These are phyloP conservation scores for Colletotrichum sp. DNA, from an alignment of 2,329 filamentous ascomycete species.

Conservation along the genomic window DNA sequence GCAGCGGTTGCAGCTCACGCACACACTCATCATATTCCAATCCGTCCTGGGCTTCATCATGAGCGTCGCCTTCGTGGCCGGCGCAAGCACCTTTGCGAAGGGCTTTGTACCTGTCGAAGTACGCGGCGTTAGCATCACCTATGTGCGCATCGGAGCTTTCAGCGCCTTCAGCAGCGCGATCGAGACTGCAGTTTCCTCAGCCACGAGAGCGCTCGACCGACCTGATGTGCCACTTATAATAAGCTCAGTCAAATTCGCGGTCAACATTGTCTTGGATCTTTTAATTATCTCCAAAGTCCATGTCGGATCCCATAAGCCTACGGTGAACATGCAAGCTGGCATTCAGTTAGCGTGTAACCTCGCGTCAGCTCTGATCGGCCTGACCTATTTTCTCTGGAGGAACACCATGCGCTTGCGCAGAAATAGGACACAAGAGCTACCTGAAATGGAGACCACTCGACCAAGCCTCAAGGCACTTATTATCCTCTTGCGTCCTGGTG, in stretches of 20 bases:
- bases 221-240: slow-evolving; percentile 74
- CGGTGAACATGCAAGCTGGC: slow-evolving; percentile 67
- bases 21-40: slow-evolving; percentile 70
- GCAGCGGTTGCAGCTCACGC: slow-evolving; percentile 61
- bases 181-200: slow-evolving; percentile 65
- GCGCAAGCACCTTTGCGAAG: slow-evolving; percentile 58
- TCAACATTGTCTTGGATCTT: slow-evolving; percentile 73
- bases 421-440: not conserved
- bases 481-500: slow-evolving; percentile 60
- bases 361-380: slow-evolving; percentile 56
- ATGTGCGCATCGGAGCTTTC: slow-evolving; percentile 70
- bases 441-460: slow-evolving; percentile 21
- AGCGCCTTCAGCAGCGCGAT: slow-evolving; percentile 66
- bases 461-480: slow-evolving; percentile 50
- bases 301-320: slow-evolving; percentile 57
- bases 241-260: slow-evolving; percentile 64
- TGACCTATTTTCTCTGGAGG: slow-evolving; percentile 64
- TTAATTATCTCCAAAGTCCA: slow-evolving; percentile 71
- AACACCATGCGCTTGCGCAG: slow-evolving; percentile 32
- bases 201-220: slow-evolving; percentile 69
- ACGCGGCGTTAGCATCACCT: slow-evolving; percentile 61
- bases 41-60: slow-evolving; percentile 60
- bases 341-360: slow-evolving; percentile 68
- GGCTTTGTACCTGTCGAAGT: slow-evolving; percentile 69
- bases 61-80: slow-evolving; percentile 62